A percentile compares a stretch with the other conserved stretches of the same genome.
Evolutionary conservation across 2,329 filamentous ascomycete genomes (phyloP).

Genomic region (Penicillium sp.): DNA sequence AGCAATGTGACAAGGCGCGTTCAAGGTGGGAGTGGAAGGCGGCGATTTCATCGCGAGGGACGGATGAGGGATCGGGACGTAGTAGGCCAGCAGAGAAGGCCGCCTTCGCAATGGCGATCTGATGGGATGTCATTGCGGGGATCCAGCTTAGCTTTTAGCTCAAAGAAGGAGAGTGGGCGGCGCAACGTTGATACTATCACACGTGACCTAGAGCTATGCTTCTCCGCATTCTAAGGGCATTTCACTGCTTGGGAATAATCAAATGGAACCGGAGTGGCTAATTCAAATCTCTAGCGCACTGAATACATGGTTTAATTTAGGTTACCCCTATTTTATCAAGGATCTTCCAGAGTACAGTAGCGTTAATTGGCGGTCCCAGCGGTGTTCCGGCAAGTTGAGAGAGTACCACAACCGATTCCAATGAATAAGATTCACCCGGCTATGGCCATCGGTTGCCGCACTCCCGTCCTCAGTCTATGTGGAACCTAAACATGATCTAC

Average conservation of each 20-base stretch:
- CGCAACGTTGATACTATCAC: background rate
- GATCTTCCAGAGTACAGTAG: background rate
- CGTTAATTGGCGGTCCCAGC: background rate
- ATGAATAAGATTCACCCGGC: background rate
- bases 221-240: background rate
- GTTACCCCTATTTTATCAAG: background rate
- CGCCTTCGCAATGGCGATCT: slow-evolving; percentile 74
- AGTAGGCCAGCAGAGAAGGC: slow-evolving; percentile 72
- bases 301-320: background rate
- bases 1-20: slow-evolving; percentile 67
- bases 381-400: background rate
- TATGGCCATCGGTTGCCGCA: background rate
- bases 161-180: background rate
- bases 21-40: slow-evolving; percentile 66
- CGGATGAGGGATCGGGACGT: slow-evolving; percentile 68
- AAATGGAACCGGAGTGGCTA: background rate
- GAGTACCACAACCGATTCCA: background rate
- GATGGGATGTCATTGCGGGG: slow-evolving; percentile 61
- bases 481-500: background rate
- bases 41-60: slow-evolving; percentile 67
- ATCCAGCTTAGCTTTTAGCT: background rate
- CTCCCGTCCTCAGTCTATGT: slow-evolving; percentile 2
- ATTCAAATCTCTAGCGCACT: background rate
- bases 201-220: background rate
- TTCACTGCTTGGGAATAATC: background rate